Percentiles rank a stretch among this genome's conserved stretches.
Evolutionary conservation across 1,284 basidiomycete genomes (phyloP).

Genomic region (Ustilago trichophora): DNA sequence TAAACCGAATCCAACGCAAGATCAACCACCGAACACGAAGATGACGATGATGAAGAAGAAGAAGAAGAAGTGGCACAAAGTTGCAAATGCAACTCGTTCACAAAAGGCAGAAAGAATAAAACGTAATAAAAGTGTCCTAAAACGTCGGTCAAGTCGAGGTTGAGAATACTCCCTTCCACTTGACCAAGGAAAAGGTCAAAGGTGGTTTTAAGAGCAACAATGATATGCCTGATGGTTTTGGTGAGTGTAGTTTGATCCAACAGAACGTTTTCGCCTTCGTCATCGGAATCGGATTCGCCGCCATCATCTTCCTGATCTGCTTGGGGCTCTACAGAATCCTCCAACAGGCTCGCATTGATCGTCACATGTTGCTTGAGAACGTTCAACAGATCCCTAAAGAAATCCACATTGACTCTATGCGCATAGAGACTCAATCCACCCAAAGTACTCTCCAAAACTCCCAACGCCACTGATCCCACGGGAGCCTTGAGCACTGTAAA

Average conservation of each 20-base stretch:
- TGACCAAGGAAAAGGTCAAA: conserved; percentile 96
- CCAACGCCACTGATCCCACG: conserved; percentile 71
- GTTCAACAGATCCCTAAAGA: conserved; percentile 92
- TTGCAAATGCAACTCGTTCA: conserved; percentile 68
- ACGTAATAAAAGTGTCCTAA: conserved; percentile 78
- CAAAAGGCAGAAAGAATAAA: conserved; percentile 68
- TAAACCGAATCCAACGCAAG: conserved; percentile 39
- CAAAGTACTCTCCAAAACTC: conserved; percentile 85
- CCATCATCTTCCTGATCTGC: conserved; percentile 4
- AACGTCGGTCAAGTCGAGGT: conserved; percentile 92
- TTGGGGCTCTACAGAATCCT: neutral
- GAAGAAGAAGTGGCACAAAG: no score
- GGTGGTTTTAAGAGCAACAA: conserved; percentile 91
- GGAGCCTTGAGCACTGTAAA: conserved; percentile 94
- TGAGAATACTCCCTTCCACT: conserved; percentile 84
- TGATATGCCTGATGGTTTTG: conserved; percentile 72
- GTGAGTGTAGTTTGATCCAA: conserved; percentile 28
- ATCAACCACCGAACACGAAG: conserved; percentile 8
- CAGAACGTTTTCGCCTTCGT: conserved; percentile 20
- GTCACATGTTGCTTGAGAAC: conserved; percentile 83
- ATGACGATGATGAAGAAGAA: no score
- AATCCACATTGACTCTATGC: conserved; percentile 97
- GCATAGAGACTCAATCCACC: conserved; percentile 92
- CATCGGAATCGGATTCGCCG: no score
- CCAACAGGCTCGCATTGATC: conserved; percentile 6